A percentile compares a stretch with the other conserved stretches of the same genome.
These are phyloP conservation scores for Fraxinus nigra DNA, from an alignment of 305 asterid genomes.

Conservation along the genomic window DNA sequence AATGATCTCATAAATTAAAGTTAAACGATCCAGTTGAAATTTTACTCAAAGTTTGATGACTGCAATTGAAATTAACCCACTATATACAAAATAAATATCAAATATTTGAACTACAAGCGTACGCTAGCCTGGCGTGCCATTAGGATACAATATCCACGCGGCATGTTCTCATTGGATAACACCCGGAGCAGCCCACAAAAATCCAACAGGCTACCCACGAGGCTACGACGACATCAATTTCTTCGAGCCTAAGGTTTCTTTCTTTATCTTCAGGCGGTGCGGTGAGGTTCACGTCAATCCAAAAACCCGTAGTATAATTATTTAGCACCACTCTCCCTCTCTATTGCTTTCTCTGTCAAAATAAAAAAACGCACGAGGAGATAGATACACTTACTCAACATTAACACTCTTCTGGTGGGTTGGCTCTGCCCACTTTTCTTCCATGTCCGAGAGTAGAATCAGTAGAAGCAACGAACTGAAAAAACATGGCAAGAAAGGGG, in stretches of 20 bases:
- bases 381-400: no score
- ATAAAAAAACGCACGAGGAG: not conserved
- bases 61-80: not conserved
- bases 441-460: conserved; percentile 20
- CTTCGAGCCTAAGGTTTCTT: not conserved
- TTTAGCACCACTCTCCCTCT: not conserved
- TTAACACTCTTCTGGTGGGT: not conserved
- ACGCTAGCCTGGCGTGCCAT: not conserved
- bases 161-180: not conserved
- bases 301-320: not conserved
- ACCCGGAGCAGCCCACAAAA: not conserved
- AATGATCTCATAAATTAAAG: no score
- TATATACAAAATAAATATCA: not conserved
- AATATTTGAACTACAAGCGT: not conserved
- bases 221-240: not conserved
- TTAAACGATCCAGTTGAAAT: not conserved
- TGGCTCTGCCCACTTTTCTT: not conserved
- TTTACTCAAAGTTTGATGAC: not conserved
- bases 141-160: not conserved
- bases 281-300: not conserved
- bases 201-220: not conserved
- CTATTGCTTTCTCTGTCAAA: not conserved
- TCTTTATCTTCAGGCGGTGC: not conserved
- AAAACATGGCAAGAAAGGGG: conserved; percentile 7
- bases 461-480: not conserved